Percentiles rank a stretch among this genome's conserved stretches.
Evolutionary conservation across 345 rosid species (phyloP).

Genomic region (Hibiscus syriacus): DNA sequence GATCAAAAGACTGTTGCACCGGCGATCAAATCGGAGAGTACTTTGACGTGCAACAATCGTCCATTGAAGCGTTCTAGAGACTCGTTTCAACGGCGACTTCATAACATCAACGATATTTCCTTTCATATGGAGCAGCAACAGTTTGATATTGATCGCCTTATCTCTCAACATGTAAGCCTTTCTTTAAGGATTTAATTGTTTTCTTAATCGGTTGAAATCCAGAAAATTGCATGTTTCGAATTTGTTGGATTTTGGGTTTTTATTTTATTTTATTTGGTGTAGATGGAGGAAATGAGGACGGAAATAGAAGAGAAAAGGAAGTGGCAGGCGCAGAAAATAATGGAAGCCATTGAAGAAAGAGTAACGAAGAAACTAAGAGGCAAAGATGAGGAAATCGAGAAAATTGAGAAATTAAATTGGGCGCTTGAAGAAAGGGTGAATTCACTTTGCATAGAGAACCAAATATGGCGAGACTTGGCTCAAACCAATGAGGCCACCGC

Average conservation of each 20-base stretch:
- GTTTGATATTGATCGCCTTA: slow-evolving; percentile 45
- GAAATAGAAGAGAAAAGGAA: slow-evolving; percentile 61
- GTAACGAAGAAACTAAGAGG: slow-evolving; percentile 39
- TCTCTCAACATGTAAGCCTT: slow-evolving; percentile 62
- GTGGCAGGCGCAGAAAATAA: slow-evolving; percentile 43
- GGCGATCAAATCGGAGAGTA: slow-evolving; percentile 56
- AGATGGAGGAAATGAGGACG: slow-evolving; percentile 72
- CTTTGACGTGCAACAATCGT: slow-evolving; percentile 38
- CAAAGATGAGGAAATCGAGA: slow-evolving; percentile 65
- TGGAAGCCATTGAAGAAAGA: slow-evolving; percentile 51
- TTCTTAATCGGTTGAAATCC: no score
- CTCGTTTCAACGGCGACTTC: neutral
- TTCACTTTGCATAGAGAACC: slow-evolving; percentile 59
- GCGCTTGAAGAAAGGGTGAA: slow-evolving; percentile 62
- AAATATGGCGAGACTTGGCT: slow-evolving; percentile 79
- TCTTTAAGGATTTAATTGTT: no score
- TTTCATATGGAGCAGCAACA: slow-evolving; percentile 70
- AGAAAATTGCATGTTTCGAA: neutral
- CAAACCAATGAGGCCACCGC: slow-evolving; percentile 73
- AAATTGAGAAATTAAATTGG: slow-evolving; percentile 57
- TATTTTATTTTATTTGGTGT: slow-evolving; percentile 11
- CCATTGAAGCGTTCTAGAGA: slow-evolving; percentile 59
- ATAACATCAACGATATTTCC: slow-evolving; percentile 30
- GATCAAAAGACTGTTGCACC: slow-evolving; percentile 25
- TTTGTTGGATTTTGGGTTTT: neutral